Evolutionary conservation across 768 basidiomycete species (phyloP).

Genomic region (Xerocomus potaroensis): DNA sequence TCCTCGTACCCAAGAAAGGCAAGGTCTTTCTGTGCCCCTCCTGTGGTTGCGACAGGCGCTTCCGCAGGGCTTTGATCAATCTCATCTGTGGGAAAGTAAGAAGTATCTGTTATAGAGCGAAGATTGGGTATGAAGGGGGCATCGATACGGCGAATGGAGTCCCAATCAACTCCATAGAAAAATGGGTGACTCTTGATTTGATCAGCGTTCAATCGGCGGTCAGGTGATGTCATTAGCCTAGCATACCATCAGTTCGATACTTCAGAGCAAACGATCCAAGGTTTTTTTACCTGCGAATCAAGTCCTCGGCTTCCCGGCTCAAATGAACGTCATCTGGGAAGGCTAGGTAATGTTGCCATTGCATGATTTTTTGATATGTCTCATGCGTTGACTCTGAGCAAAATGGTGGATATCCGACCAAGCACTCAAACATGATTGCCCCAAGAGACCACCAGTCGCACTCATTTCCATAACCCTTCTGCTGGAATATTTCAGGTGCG

Average conservation of each 20-base stretch:
- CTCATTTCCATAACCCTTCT: conserved; percentile 96
- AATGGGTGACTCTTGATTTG: conserved; percentile 91
- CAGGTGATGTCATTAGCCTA: conserved; percentile 81
- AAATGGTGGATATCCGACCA: conserved; percentile 96
- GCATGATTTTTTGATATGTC: conserved; percentile 96
- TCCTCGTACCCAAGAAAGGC: conserved; percentile 59
- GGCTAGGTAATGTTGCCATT: conserved; percentile 81
- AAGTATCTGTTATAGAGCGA: conserved; percentile 90
- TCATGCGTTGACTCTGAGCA: conserved; percentile 96
- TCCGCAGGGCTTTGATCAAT: conserved; percentile 70
- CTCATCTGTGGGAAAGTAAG: conserved; percentile 97
- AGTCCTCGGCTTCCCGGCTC: conserved; percentile 85
- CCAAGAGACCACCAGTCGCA: conserved; percentile 99
- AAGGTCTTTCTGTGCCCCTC: conserved; percentile 50
- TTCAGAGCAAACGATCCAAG: neutral
- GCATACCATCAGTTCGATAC: conserved; percentile 4
- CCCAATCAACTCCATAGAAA: conserved; percentile 97
- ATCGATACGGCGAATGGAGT: conserved; percentile 79
- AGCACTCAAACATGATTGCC: conserved; percentile 97
- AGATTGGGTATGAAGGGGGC: conserved; percentile 96
- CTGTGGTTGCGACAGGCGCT: conserved; percentile 32
- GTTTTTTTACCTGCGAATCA: conserved; percentile 68
- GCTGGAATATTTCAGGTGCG: conserved; percentile 94
- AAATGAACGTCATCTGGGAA: conserved; percentile 96
- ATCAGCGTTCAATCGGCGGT: conserved; percentile 73